These are phyloP conservation scores for Cladosporium sp. DNA, from an alignment of 2,329 filamentous ascomycete species.

Conservation along the genomic window DNA sequence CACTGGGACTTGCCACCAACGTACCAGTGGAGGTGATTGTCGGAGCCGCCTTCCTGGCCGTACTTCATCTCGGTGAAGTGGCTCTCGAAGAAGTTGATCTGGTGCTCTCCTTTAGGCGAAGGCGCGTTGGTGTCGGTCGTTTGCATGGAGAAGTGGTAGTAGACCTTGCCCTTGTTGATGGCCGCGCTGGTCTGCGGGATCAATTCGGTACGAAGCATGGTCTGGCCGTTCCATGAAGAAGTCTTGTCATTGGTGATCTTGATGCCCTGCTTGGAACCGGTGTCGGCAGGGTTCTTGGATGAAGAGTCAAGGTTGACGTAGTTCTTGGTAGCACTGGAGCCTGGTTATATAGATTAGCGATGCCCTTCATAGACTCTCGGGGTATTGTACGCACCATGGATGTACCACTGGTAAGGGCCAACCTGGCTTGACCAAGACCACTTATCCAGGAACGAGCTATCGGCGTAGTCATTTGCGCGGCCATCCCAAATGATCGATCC, in stretches of 20 bases:
- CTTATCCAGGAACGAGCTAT: constrained; percentile 52
- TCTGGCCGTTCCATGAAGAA: constrained; percentile 68
- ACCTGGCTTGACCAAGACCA: constrained; percentile 62
- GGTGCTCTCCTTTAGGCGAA: constrained; percentile 61
- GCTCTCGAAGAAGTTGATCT: constrained; percentile 61
- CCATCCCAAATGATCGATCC: constrained; percentile 60
- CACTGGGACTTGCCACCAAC: constrained; percentile 59
- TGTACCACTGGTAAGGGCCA: constrained; percentile 71
- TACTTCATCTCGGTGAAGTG: constrained; percentile 74
- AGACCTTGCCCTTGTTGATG: constrained; percentile 63
- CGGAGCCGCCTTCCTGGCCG: constrained; percentile 50
- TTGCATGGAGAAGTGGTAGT: constrained; percentile 69
- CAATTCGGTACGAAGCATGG: constrained; percentile 68
- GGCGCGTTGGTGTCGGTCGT: constrained; percentile 57
- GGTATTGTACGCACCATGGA: constrained; percentile 50
- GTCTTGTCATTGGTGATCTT: constrained; percentile 63
- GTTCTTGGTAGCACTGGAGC: constrained; percentile 49
- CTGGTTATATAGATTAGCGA: neutral
- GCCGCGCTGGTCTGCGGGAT: constrained; percentile 66
- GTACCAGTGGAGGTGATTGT: constrained; percentile 60
- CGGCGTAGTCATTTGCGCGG: constrained; percentile 58
- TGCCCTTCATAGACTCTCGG: neutral
- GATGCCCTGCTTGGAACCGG: constrained; percentile 58
- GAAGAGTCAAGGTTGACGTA: constrained; percentile 59
- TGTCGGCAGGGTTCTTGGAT: constrained; percentile 64